These are phyloP conservation scores for Chlorencoelia australis DNA, from an alignment of 2,329 filamentous ascomycete genomes.

Conservation along the genomic window DNA sequence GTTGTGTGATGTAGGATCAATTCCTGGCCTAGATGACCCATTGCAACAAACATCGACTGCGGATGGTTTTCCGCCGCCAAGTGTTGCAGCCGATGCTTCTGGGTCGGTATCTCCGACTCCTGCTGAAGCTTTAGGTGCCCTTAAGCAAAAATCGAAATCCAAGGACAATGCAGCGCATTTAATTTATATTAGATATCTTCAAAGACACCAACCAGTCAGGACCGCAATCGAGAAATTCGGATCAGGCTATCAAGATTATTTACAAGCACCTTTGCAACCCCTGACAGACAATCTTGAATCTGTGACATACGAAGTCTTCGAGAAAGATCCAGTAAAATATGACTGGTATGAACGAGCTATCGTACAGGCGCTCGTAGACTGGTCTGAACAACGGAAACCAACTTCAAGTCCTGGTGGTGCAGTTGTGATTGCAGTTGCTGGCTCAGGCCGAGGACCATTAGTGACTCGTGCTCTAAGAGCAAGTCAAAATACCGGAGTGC, in stretches of 20 bases:
- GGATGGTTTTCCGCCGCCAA: constrained; percentile 30
- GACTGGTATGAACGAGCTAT: constrained; percentile 88
- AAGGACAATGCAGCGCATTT: constrained; percentile 55
- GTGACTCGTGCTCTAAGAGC: constrained; percentile 81
- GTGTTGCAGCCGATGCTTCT: constrained; percentile 30
- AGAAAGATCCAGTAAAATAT: constrained; percentile 97
- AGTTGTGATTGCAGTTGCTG: constrained; percentile 83
- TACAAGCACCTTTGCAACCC: constrained; percentile 90
- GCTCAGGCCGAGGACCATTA: constrained; percentile 83
- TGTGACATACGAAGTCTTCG: constrained; percentile 96
- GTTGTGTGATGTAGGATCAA: constrained; percentile 51
- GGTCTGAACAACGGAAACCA: constrained; percentile 61
- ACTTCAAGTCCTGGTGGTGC: constrained; percentile 60
- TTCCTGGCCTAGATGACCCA: constrained; percentile 28
- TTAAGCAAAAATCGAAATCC: constrained; percentile 35
- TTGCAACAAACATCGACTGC: constrained; percentile 19
- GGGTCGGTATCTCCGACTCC: constrained; percentile 43
- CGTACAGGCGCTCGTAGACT: constrained; percentile 69
- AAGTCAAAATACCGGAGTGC: constrained; percentile 63
- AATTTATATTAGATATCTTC: constrained; percentile 74
- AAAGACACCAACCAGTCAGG: constrained; percentile 64
- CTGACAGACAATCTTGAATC: constrained; percentile 94
- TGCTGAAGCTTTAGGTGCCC: constrained; percentile 49
- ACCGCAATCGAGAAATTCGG: constrained; percentile 56
- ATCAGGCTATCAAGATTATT: constrained; percentile 81